Base-by-base conservation (phyloP, 371 early-diverging fungal species). In the Rhizopus stolonifer region DNA sequence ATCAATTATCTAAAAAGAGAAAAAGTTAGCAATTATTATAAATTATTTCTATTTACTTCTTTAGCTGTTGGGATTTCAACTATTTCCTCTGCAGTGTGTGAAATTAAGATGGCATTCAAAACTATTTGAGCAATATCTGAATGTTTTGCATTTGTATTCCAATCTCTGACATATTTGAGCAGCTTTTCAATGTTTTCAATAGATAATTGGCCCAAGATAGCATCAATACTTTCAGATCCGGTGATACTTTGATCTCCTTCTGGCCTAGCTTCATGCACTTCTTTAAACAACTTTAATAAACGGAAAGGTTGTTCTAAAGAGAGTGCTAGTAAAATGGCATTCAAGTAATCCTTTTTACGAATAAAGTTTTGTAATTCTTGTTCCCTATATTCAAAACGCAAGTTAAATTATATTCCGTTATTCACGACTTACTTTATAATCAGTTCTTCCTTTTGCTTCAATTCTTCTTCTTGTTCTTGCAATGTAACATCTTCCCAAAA, bases 131-230 rank as follows among this genome's bases (percentile, higher is more conserved):
- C 94, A 32, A 88, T 68, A 31, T 74, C 70, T 13, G 90, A 77
- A 62, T 88, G 82, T 65, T 86, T 88, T 15, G 87, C 85, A 60
- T 93, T 89, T 8, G 97, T 94, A 78, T 96, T 96, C 98, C 97
- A 96, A 70, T 92, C 91, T 45, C 93, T 87, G 45, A 93, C 79
- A 64, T 90, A 96, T n/a, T 69, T 69, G 34, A 95, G 67, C 15
- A 96, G 58, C 54, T 88, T 86, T 46, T 83, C 88, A 19, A 95
- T 66, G 58, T 88, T 74, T 11, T 82, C 82, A 2, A 51, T 46
- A 0, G 77, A 75, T 31, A 92, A 47, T 25, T 80, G 76, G 9
- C 63, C 60, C 24, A 92, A 64, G 26, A 87, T 76, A n/a, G 73
- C 70, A 56, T 91, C 92, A 10, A 91, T 83, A 1, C 71, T 71